Evolutionary conservation across 2,329 filamentous ascomycete species (phyloP), one percentile per base, ranked within the genome.

Genomic region (Arthrinium puccinioides): DNA sequence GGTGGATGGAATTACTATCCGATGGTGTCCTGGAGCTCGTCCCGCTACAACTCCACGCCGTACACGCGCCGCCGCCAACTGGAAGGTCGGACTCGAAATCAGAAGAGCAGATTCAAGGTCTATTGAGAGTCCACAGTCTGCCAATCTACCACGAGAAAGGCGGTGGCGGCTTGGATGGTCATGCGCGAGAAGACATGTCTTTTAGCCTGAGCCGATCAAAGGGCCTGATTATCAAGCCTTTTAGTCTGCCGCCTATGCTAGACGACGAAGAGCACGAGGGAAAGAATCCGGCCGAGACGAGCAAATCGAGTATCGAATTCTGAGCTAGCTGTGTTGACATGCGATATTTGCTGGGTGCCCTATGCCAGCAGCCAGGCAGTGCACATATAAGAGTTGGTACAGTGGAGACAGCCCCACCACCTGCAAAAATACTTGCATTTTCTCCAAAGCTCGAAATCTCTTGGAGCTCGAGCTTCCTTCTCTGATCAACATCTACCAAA

Each of bases 81-180:
- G 66, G 74, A 3, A 73, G 73, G 31, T 64, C 71, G 27, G 68
- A 62, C 48, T 41, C 54, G 43, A 63, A 57, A 24, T 59, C 74
- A 4, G 82, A 86, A 42, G 87, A 94, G 41, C 79, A 82, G 40
- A 81, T 84, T 2, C 90, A 97, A 55, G 92, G 92, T 1, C 76
- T 97, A 61, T 64, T 97, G 14, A 84, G 81, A 44, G 76, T 94
- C 1, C 87, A 94, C 57, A 82, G 82, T 37, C 61, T 97, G 24
- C 90, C 92, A 0, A 70, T 95, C 1, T 82, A 87, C 47, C 86
- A 94, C 42, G 90, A 97, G 56, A 87, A 85, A 47, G 90, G 92
- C 2, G 88, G 88, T 3, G 87, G 87, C 11, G 82, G 79, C 9
- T 72, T 76, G 2, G 78, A 79, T 41, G 70, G 75, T 26, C 76